Evolutionary conservation across 768 basidiomycete species (phyloP), one percentile per base, ranked within the genome.

Genomic region (Amanita jacksonii): DNA sequence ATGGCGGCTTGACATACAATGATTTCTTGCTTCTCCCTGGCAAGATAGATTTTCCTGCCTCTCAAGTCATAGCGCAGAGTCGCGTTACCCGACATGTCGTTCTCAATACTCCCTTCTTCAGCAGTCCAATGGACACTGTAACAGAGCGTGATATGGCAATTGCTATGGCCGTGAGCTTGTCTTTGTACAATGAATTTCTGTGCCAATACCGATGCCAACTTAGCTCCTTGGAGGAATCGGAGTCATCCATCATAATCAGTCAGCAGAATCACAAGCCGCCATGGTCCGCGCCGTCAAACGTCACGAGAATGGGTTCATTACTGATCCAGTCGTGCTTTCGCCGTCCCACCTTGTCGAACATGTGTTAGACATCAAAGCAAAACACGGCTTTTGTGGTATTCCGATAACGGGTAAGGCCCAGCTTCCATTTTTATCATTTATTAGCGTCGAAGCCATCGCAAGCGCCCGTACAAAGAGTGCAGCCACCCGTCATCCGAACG

Each of bases 111-210:
- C 96, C 94, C 0, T 94, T 99, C 67, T 71, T 97, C 70, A 94
- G 90, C 61, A 93, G 89, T 41, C 94, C 96, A 12, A 99, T 99
- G 96, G 96, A 99, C 68, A 99, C 96, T 35, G 96, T 98, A 54
- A 98, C 96, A 1, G 96, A 97, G 65, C 79, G 75, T 43, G 80
- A 88, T 48, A 94, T 93, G 88, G 90, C 89, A 23, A 90, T 94
- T 58, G 69, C 82, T 39, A 80, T 94, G 74, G 90, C 91, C 63
- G 88, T 92, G 61, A 67, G 84, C 64, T 40, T n/a, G n/a, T n/a
- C 37, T 5, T n/a, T n/a, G 37, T 38, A 36, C 19, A 37, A 25
- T 44, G 36, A 19, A 49, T 42, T 52, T 31, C 47, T 42, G 31
- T 42, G 33, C 28, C 31, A 39, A 36, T 9, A 25, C 37, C 37